Base-by-base conservation (phyloP, 352 stramenopile genomes). In the Globisporangium acanthophoron region DNA sequence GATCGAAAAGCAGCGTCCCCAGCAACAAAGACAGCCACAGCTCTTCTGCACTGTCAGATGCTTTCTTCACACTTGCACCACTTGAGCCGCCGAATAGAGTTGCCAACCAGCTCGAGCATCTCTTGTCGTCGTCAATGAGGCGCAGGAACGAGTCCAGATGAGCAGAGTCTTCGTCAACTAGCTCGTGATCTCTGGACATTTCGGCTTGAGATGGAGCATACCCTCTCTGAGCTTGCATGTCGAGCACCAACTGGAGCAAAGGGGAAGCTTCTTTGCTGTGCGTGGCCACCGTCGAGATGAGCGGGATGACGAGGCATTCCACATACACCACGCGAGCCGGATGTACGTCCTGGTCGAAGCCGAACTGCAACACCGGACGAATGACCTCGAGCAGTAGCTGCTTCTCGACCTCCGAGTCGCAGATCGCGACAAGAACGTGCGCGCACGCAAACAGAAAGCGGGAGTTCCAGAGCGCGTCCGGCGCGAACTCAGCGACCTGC, bases 261-360 rank as follows among this genome's bases (percentile, higher is more conserved):
- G 67, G 50, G 6, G 70, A 61, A 16, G 71, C 73, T 6, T 69
- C 39, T 0, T 41, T 50, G 5, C 56, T 37, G 59, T 82, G 70
- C 4, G 61, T 64, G 2, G 73, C 50, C 45, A 88, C 44, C 53
- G 85, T 64, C 5, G 67, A 71, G 7, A 87, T 62, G 9, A 92
- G 56, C 18, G 82, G 78, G 7, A 88, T 41, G 44, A 90, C 29
- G 0, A 92, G 65, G 20, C 66, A 71, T 53, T 90, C 82, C 5
- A 87, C 68, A 52, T 86, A 87, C 1, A 88, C 71, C 24, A 5
- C 37, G 3, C 78, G 75, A 5, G 15, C 40, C 3, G 46, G n/a
- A 39, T 9, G 18, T 18, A 27, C 37, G 54, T 47, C 24, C 4
- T 58, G 31, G 20, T 47, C 37, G 8, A 43, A 51, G 39, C 65